Percentiles rank a stretch among this genome's conserved stretches.
phyloP scores from a whole-genome alignment of 345 rosid genomes.

The Cochlearia excelsa region DNA sequence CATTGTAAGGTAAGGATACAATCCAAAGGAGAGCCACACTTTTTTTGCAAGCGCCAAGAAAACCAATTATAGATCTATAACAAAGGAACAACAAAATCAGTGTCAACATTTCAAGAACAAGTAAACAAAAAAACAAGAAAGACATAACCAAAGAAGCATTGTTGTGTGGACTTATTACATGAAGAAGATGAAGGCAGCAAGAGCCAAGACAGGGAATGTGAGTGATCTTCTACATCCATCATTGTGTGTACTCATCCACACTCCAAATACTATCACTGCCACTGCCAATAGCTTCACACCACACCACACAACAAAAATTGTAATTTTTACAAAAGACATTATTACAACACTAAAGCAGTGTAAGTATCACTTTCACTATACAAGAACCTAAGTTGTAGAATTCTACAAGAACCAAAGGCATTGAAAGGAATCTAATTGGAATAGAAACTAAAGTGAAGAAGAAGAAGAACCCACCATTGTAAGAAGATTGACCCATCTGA shows the following conservation, averaged over 20 bases:
- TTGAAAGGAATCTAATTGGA: constrained; percentile 4
- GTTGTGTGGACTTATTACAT: constrained; percentile 44
- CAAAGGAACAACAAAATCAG: constrained; percentile 20
- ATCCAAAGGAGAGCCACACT: constrained; percentile 77
- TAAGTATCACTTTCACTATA: constrained; percentile 1
- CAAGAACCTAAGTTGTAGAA: constrained; percentile 8
- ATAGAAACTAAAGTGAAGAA: constrained; percentile 20
- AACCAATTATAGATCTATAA: constrained; percentile 83
- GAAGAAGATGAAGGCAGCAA: constrained; percentile 70
- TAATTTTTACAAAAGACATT: constrained; percentile 1
- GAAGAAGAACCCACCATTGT: constrained; percentile 57
- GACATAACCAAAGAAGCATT: constrained; percentile 2
- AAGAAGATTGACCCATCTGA: constrained; percentile 92
- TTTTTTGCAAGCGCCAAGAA: constrained; percentile 83
- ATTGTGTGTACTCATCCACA: constrained; percentile 93
- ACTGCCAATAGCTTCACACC: constrained; percentile 65
- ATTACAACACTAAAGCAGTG: neutral
- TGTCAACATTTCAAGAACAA: neutral
- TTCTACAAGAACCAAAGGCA: constrained; percentile 16
- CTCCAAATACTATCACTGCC: constrained; percentile 70
- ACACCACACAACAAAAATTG: constrained; percentile 7
- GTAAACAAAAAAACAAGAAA: neutral
- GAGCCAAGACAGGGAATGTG: constrained; percentile 77
- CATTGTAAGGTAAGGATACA: constrained; percentile 68
- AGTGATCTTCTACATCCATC: constrained; percentile 84